Base-by-base conservation (phyloP, 495 filamentous ascomycete species). In the Penicillium crystallinum region DNA sequence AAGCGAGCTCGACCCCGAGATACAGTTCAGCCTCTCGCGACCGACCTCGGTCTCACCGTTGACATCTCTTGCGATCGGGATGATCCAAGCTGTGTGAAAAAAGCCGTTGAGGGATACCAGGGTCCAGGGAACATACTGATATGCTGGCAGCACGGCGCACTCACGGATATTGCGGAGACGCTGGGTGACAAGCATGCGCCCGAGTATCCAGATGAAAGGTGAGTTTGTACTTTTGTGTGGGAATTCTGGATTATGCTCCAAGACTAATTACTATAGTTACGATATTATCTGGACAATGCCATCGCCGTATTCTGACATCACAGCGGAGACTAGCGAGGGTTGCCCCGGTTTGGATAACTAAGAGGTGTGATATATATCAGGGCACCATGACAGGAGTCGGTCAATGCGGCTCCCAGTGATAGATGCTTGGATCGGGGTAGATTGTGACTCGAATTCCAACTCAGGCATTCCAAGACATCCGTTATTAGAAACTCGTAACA, bases 71-170 rank as follows among this genome's bases (percentile, higher is more conserved):
- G 73, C 54, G 66, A 69, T 53, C 73, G 75, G 1, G 70, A 78
- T 46, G 78, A 83, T 41, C 42, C 58, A 0, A 50, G 68, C 6
- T 80, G 74, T 38, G 79, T 81, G 3, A 65, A 68, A 46, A 52
- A 77, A 3, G 71, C 69, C 0, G 71, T 80, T 1, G 56, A 77
- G 3, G 53, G 34, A 1, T 81, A 79, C 29, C 25, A 55, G 0
- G 77, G 78, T 2, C 49, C 57, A 0, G 77, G 77, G 25, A 83
- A 83, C 55, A 75, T 83, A 9, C 58, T 83, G 6, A 73, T 83
- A 38, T 83, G 78, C 67, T 82, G 80, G 80, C 72, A 82, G 53
- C 79, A 83, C 55, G 63, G 67, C 23, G 55, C 61, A 12, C 57
- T 79, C 36, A 72, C 66, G n/a, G 69, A 76, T 56, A 77, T 81